Evolutionary conservation across 768 basidiomycete species (phyloP), one percentile per base, ranked within the genome.

Genomic region (Boletus rubescentipes): DNA sequence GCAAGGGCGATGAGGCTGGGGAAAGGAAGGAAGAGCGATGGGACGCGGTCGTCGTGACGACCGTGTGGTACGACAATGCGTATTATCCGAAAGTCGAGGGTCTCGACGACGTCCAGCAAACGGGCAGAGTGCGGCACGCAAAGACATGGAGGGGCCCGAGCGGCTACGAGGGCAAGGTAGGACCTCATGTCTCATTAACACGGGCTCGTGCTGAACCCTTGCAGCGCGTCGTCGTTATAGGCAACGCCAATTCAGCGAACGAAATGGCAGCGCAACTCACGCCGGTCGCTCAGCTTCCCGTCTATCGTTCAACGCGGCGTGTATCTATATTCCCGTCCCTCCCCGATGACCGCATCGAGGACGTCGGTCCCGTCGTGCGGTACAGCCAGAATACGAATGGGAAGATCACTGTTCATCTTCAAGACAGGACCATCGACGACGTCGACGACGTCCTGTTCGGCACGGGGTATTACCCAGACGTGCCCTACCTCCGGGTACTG

Each of bases 241-340:
- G 77, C 11, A 81, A 81, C 21, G 81, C 77, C 18, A 79, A 81
- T 46, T 81, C 80, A 2, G 71, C 73, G 34, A 82, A 82, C 57
- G 81, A 82, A 45, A 77, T 82, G 36, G 77, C 77, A 1, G 73
- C 76, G 2, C 79, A 80, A 34, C 68, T 81, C 0, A 72, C 71
- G 0, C 51, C 71, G 0, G 64, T 79, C 14, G 72, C 72, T 1
- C 55, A 66, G 34, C 54, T 66, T 1, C 79, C 81, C 5, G 71
- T 81, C 0, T 77, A 76, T 56, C 77, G 80, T 41, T 79, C 76
- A 12, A 72, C 75, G 23, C 77, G 80, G 2, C 72, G 76, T 0
- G 67, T 72, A 11, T 72, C 73, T 8, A 69, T 79, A 58, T 78
- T 76, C 47, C 72, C 73, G 2, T 71, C 65, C 46, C 74, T 82